Base-by-base conservation (phyloP, 2,329 filamentous ascomycete genomes). In the Aspergillus aculeatinus region DNA sequence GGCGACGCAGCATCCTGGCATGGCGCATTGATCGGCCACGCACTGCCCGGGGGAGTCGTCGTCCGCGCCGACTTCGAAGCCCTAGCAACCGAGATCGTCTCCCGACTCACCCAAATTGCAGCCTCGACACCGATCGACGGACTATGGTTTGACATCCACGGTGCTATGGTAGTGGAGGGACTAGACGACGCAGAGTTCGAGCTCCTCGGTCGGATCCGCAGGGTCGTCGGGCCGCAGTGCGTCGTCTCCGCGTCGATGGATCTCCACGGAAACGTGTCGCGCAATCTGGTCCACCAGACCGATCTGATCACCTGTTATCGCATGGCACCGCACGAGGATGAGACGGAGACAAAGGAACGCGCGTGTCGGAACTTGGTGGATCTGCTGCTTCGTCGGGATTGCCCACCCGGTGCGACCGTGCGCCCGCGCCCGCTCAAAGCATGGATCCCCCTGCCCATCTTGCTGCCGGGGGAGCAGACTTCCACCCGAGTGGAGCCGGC, bases 61-160 rank as follows among this genome's bases (percentile, higher is more conserved):
- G 57, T 65, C 1, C 76, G 79, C 0, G 69, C 71, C 2, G 78
- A 80, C 0, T 84, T 82, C 61, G 80, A 83, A 58, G 65, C 72
- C 12, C 74, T 84, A 5, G 73, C 77, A 0, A 64, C 23, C 0
- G 80, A 82, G 58, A 79, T 82, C 1, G 49, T 80, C 0, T 50
- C 64, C 1, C 76, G 79, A 0, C 73, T 84, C 14, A 42, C 55
- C 0, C 65, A 65, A 0, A 78, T 83, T n/a, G 27, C 61, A 9
- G 70, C 72, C 0, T 64, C 68, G 0, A 67, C 65, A 9, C 63
- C 64, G 0, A 59, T 84, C 2, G 77, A 84, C 55, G 82, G 82
- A 1, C 66, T 85, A 7, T 85, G 82, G 82, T 82, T 82, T 58
- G 82, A 84, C 61, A 84, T 85, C 31, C 82, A 85, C 63, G 82